Evolutionary conservation across 2,329 filamentous ascomycete genomes (phyloP), one percentile per base, ranked within the genome.

Genomic region (Thelonectria discophora): DNA sequence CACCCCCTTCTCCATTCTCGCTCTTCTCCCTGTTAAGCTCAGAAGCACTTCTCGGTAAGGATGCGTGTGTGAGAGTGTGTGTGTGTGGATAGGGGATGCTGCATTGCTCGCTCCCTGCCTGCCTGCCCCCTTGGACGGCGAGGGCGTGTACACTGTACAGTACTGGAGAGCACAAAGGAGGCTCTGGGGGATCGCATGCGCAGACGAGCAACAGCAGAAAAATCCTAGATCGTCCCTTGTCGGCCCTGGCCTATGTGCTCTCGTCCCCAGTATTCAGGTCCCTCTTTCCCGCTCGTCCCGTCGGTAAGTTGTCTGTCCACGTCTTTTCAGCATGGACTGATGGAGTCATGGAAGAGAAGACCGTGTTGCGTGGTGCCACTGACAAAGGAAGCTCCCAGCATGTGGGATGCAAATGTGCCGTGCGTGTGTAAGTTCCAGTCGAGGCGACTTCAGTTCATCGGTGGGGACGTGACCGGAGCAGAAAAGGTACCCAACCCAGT

Each of bases 281-380:
- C 37, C 42, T 56, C 49, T 55, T 37, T 64, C 60, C 65, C 63
- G 63, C 55, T 27, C 40, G 57, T 66, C 56, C 61, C 59, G 65
- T 65, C 37, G 47, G 47, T 21, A 52, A 32, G 54, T 42, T 21
- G 46, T 47, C 52, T 24, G 58, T 53, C 46, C 13, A 46, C 46
- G 37, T 51, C 54, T 42, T 48, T 55, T 52, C 32, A 47, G 54
- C 40, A 53, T 58, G 48, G 48, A 55, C 55, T 18, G 55, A 65
- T 46, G 53, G 55, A 46, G 62, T 66, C 60, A 59, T 55, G 48
- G 43, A 49, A 61, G 12, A 53, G 53, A 20, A 51, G 51, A 53
- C 51, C 55, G 37, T 60, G 40, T 47, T 53, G 48, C 59, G 64
- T 67, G 64, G 66, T 69, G 64, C 64, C 66, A 69, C 66, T 64